These are phyloP conservation scores for Debaryomyces robertsiae DNA, from an alignment of 1,139 yeast species.

Conservation along the genomic window DNA sequence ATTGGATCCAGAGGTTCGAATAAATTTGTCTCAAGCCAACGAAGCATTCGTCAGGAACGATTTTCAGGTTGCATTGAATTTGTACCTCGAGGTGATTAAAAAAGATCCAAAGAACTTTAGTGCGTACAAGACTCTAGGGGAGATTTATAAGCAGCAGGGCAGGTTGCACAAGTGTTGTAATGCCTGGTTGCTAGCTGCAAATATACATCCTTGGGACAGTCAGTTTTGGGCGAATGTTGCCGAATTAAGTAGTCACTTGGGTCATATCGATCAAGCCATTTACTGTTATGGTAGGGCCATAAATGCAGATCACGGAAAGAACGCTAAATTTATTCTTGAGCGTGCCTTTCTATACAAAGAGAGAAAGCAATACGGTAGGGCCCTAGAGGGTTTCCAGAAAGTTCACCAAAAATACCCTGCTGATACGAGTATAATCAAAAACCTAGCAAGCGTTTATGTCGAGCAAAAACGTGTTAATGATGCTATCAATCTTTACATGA, in stretches of 20 bases:
- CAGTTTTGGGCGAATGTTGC: constrained; percentile 88
- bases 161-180: constrained; percentile 72
- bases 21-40: constrained; percentile 69
- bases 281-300: constrained; percentile 80
- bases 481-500: constrained; percentile 77
- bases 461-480: constrained; percentile 76
- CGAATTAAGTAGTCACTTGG: constrained; percentile 68
- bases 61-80: constrained; percentile 62
- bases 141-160: constrained; percentile 72
- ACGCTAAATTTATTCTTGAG: constrained; percentile 55
- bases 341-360: constrained; percentile 70
- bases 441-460: constrained; percentile 76
- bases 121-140: constrained; percentile 86
- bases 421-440: constrained; percentile 63
- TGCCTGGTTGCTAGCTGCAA: constrained; percentile 85
- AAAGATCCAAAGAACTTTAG: constrained; percentile 75
- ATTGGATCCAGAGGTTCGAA: constrained; percentile 71
- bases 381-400: constrained; percentile 72
- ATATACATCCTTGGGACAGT: constrained; percentile 72
- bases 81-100: constrained; percentile 73
- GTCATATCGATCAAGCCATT: constrained; percentile 77
- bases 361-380: constrained; percentile 65
- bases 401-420: constrained; percentile 62
- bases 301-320: constrained; percentile 52
- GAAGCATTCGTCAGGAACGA: constrained; percentile 74